Conservation (phyloP, 192 early-diverging fungal species). For the Umbelopsis isabellina region DNA sequence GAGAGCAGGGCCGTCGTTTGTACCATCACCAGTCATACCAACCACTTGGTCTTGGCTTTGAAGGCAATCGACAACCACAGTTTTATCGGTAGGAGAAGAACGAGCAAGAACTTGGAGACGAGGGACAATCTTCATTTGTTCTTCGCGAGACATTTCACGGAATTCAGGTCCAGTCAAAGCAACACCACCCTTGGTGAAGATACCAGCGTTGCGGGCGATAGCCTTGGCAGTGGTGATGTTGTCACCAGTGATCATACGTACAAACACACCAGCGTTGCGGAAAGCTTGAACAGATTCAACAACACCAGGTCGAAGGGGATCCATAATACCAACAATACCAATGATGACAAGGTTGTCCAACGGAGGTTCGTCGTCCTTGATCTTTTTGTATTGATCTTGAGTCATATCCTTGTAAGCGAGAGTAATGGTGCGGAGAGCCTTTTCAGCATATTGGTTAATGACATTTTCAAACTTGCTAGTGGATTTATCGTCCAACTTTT, state of each 20-base stretch:
- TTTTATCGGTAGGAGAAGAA: constrained; percentile 89
- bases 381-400: constrained; percentile 44
- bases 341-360: constrained; percentile 60
- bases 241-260: constrained; percentile 91
- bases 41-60: constrained; percentile 72
- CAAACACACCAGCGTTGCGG: constrained; percentile 80
- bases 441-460: constrained; percentile 64
- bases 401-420: constrained; percentile 67
- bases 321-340: constrained; percentile 85
- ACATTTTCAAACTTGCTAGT: constrained; percentile 47
- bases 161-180: constrained; percentile 84
- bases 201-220: constrained; percentile 88
- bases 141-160: constrained; percentile 64
- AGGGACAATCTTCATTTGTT: constrained; percentile 67
- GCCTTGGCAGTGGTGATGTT: constrained; percentile 87
- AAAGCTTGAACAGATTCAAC: constrained; percentile 78
- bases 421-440: constrained; percentile 77
- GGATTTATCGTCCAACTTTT: constrained; percentile 47
- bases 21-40: constrained; percentile 86
- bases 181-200: constrained; percentile 73
- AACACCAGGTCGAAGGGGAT: constrained; percentile 84
- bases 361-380: constrained; percentile 60
- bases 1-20: constrained; percentile 86
- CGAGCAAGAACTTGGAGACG: constrained; percentile 86
- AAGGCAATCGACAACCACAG: constrained; percentile 78